Evolutionary conservation across 116 monocot genomes (phyloP).

Genomic region (Dioscorea cayenensis): DNA sequence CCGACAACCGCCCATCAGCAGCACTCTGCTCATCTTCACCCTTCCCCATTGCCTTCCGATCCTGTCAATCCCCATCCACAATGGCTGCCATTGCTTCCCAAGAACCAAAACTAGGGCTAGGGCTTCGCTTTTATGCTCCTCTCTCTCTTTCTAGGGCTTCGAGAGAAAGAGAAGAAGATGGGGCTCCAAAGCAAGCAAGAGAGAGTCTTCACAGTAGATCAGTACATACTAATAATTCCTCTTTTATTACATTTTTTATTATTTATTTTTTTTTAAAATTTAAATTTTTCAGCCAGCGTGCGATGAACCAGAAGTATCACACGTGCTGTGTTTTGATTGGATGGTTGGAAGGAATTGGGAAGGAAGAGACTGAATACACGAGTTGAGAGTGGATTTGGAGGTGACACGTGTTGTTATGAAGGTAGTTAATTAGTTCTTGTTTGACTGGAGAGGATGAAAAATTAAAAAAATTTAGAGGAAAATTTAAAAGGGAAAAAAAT

Average conservation of each 20-base stretch:
- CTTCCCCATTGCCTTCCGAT: slow-evolving; percentile 52
- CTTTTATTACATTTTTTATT: background rate
- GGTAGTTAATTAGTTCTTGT: too few species aligned
- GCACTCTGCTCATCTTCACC: slow-evolving; percentile 40
- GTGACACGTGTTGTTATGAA: too few species aligned
- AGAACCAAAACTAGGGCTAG: background rate
- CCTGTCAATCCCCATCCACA: slow-evolving; percentile 19
- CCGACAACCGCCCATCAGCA: background rate
- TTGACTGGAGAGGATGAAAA: too few species aligned
- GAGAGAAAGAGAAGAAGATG: background rate
- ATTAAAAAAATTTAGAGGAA: too few species aligned
- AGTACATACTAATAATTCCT: background rate
- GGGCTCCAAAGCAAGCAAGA: background rate
- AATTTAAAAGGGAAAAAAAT: too few species aligned
- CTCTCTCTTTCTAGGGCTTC: background rate
- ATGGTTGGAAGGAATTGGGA: too few species aligned
- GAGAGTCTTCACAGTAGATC: background rate
- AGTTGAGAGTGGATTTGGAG: too few species aligned
- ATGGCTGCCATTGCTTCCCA: background rate
- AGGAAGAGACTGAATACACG: too few species aligned
- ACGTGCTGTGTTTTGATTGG: too few species aligned
- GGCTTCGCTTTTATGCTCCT: background rate
- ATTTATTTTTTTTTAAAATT: too few species aligned
- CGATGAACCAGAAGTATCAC: too few species aligned
- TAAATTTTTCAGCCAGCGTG: too few species aligned